Conservation (phyloP, 2,329 filamentous ascomycete species). For the Sphaerulina musiva region DNA sequence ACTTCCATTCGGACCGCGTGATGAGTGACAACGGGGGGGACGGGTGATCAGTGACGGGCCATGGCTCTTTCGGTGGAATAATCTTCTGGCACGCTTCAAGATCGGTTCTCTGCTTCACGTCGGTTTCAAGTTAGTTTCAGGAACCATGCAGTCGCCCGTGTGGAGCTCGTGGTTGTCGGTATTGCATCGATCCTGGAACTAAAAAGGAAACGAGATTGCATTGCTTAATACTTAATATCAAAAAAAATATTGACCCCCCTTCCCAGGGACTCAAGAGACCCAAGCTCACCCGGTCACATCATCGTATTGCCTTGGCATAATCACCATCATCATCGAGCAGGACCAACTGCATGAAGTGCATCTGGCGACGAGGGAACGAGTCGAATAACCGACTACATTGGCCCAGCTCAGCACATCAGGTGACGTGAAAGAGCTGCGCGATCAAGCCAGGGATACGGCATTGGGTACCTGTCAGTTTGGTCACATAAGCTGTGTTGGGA, state of each 20-base stretch:
- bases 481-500: background rate
- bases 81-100: slow-evolving; percentile 1
- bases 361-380: too few species aligned
- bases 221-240: background rate
- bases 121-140: slow-evolving; percentile 11
- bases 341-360: background rate
- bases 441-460: slow-evolving; percentile 3
- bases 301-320: too few species aligned
- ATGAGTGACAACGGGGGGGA: too few species aligned
- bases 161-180: slow-evolving; percentile 6
- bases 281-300: background rate
- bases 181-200: slow-evolving; percentile 3
- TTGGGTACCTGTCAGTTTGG: slow-evolving; percentile 6
- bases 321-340: background rate
- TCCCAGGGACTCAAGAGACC: background rate
- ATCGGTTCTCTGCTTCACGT: slow-evolving; percentile 9
- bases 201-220: slow-evolving; percentile 2
- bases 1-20: too few species aligned
- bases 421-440: slow-evolving; percentile 1
- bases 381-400: too few species aligned
- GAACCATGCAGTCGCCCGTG: background rate
- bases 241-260: background rate
- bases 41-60: too few species aligned
- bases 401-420: background rate
- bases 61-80: too few species aligned